A percentile compares a stretch with the other conserved stretches of the same genome.
Evolutionary conservation across 176 grass and related monocot genomes (phyloP).

Genomic region (Carex myosuroides): DNA sequence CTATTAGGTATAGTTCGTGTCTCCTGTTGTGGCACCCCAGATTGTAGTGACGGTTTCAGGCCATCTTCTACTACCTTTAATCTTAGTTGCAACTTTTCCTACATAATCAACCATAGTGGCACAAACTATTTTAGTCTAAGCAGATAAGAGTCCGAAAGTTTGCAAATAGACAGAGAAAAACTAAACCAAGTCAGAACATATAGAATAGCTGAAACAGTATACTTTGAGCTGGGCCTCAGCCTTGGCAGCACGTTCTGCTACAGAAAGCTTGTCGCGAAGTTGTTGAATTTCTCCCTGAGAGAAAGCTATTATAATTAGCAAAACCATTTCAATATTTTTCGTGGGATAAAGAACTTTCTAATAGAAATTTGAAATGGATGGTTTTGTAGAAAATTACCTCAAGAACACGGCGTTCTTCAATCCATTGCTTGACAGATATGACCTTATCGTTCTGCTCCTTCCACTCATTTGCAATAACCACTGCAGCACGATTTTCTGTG

Average conservation of each 20-base stretch:
- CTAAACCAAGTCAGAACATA: not conserved
- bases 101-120: constrained; percentile 5
- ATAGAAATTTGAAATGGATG: not conserved
- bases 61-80: constrained; percentile 94
- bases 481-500: constrained; percentile 83
- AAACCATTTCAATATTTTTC: not conserved
- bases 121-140: not conserved
- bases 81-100: constrained; percentile 84
- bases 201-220: not conserved
- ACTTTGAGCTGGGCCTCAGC: constrained; percentile 90
- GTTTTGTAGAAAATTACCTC: constrained; percentile 34
- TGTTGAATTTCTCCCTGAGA: constrained; percentile 88
- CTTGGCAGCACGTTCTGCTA: constrained; percentile 68
- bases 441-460: constrained; percentile 98
- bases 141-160: not conserved
- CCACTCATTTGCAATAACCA: constrained; percentile 90
- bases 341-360: not conserved
- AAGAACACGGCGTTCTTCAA: constrained; percentile 87
- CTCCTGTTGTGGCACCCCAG: constrained; percentile 25
- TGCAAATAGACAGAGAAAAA: not conserved
- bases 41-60: constrained; percentile 53
- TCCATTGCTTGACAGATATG: constrained; percentile 95
- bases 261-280: constrained; percentile 81
- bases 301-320: not conserved
- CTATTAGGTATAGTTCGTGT: constrained; percentile 45